These are phyloP conservation scores for Hypoxylon crocopeplum DNA, from an alignment of 495 filamentous ascomycete species.

Conservation along the genomic window DNA sequence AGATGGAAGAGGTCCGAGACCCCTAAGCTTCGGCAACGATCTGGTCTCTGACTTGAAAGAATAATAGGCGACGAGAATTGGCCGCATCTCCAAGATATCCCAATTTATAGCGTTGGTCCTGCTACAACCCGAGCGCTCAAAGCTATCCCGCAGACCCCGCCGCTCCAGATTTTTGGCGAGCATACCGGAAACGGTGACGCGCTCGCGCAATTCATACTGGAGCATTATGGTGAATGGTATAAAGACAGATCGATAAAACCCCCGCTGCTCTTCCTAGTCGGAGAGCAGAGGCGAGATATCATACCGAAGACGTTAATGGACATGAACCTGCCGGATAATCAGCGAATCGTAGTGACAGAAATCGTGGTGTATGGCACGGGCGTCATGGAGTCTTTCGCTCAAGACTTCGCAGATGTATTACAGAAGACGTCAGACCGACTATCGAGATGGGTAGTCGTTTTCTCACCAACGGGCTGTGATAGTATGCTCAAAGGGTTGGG, in stretches of 20 bases:
- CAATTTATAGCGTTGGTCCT: conserved; percentile 90
- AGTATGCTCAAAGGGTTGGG: conserved; percentile 75
- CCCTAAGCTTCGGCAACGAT: conserved; percentile 15
- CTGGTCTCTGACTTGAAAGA: conserved; percentile 20
- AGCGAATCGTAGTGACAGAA: conserved; percentile 72
- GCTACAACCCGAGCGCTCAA: conserved; percentile 79
- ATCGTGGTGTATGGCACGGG: conserved; percentile 84
- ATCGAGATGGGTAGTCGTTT: conserved; percentile 85
- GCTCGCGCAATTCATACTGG: conserved; percentile 76
- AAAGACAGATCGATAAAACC: conserved; percentile 53
- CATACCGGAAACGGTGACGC: conserved; percentile 83
- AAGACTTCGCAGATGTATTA: conserved; percentile 62
- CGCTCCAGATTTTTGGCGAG: conserved; percentile 70
- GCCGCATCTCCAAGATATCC: conserved; percentile 60
- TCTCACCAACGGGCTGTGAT: conserved; percentile 88
- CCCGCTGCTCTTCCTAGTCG: conserved; percentile 82
- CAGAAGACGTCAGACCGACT: conserved; percentile 45
- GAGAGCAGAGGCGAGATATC: conserved; percentile 84
- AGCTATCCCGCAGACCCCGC: conserved; percentile 57
- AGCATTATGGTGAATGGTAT: conserved; percentile 66
- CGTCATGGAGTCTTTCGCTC: conserved; percentile 75
- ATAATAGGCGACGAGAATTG: conserved; percentile 41
- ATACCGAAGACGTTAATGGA: conserved; percentile 81
- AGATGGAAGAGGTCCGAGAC: conserved; percentile 47
- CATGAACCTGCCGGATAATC: conserved; percentile 43